These are phyloP conservation scores for Adansonia rubrostipa DNA, from an alignment of 441 rosid genomes.

Conservation along the genomic window DNA sequence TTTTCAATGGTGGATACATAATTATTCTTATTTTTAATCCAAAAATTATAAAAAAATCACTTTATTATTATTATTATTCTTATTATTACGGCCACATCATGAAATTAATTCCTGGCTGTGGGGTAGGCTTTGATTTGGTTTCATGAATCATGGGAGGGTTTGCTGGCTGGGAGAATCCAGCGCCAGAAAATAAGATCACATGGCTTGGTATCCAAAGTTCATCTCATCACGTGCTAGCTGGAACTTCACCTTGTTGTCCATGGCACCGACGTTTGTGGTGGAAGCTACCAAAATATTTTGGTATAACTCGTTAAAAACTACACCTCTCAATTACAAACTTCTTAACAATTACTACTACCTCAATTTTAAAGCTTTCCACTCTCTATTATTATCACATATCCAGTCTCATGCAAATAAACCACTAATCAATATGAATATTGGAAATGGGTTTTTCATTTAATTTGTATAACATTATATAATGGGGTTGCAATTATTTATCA, in stretches of 20 bases:
- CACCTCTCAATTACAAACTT: not conserved
- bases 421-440: not conserved
- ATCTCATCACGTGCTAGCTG: slow-evolving; percentile 12
- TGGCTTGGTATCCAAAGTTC: not conserved
- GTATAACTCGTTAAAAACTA: not conserved
- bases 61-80: too few relatives aligned
- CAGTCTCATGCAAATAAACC: not conserved
- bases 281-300: not conserved
- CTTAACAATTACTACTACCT: too few relatives aligned
- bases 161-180: not conserved
- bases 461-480: not conserved
- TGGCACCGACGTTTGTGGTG: slow-evolving; percentile 28
- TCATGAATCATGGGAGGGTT: not conserved
- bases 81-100: too few relatives aligned
- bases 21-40: too few relatives aligned
- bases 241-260: not conserved
- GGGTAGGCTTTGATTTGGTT: not conserved
- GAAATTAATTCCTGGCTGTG: too few relatives aligned
- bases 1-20: too few relatives aligned
- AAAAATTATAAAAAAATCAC: too few relatives aligned
- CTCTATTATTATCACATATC: not conserved
- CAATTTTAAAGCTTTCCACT: not conserved
- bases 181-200: not conserved
- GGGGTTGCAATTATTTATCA: not conserved
- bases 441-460: not conserved